Base-by-base conservation (phyloP, 2,329 filamentous ascomycete species). In the Ophiostoma tasmaniense region DNA sequence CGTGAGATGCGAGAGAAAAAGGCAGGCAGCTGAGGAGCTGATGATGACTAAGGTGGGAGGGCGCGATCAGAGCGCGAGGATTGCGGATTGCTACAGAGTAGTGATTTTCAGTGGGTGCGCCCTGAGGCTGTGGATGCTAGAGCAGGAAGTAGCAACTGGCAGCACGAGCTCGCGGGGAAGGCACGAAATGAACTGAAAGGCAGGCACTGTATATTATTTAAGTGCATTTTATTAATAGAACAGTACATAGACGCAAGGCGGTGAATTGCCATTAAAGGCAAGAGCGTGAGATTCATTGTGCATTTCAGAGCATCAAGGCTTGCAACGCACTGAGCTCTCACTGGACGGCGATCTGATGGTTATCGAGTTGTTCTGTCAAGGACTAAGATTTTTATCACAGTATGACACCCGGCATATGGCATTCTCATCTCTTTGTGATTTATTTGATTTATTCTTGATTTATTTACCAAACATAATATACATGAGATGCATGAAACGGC, bases 31-130 rank as follows among this genome's bases (percentile, higher is more conserved):
- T 65, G 64, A 39, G 35, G 64, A 45, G 22, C 55, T 61, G 55
- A 17, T 61, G 55, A 28, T 65, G 64, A 65, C 64, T 65, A 65
- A 65, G 22, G 64, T 65, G 64, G 64, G 64, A 39, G 64, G 37
- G 22, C 20, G 50, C 50, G 22, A 55, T 55, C 13, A 55, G 50
- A 20, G 25, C 55, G 50, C 17, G 50, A 28, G 50, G 14, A 45
- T 20, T 3, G 4, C 10, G 5, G n/a, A 22, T 22, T 59, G 33
- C 33, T 33, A 33, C 33, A 33, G 33, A 25, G 25, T 25, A 13
- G 22, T n/a, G 42, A 45, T 59, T 59, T 59, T 25, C 59, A 62
- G 59, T 35, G 30, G 59, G 59, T 62, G 28, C 59, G 59, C 59
- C 59, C 59, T 62, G 59, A 62, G 59, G 59, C 59, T 62, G 28